Evolutionary conservation across 106 monocot species (phyloP), one percentile per base, ranked within the genome.

Genomic region (Dendrobium catenatum): DNA sequence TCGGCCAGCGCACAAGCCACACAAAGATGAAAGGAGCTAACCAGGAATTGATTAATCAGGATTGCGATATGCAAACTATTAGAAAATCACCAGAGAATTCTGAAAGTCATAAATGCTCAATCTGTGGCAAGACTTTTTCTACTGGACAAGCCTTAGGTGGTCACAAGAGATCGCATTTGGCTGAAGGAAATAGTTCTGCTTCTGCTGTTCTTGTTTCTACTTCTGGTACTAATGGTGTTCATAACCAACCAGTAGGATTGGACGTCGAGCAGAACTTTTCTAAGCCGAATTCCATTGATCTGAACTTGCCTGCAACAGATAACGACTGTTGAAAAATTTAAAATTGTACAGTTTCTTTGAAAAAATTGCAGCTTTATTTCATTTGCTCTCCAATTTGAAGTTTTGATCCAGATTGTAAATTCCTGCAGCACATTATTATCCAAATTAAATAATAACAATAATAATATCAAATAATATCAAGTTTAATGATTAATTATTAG

Each of bases 91-190:
- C 54, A 48, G 73, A 75, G 17, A 43, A 27, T 29, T 31, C 1
- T 33, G 1, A 3, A 33, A 68, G 2, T 20, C 47, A 73, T 67
- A 29, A 72, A 26, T 88, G 87, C 46, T 16, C 44, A 13, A 68
- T 79, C 9, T 88, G 87, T 73, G 61, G 54, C 61, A 88, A 80
- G 76, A 68, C 44, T 16, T 88, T 88, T 20, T 11, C 77, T 20
- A 81, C 88, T 33, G 82, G 84, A 2, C 84, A 88, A 46, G 88
- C 88, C 7, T 76, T 85, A 42, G 88, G 88, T 7, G 88, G 88
- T 5, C 88, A 88, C 56, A 82, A 79, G 79, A 76, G 81, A 76
- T 72, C 81, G 15, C 87, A 87, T 73, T 72, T 4, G 3, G 37
- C 13, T 66, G 66, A 7, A 66, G 26, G n/a, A 66, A 66, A 4